A percentile compares a stretch with the other conserved stretches of the same genome.
Conservation (phyloP, 139 green algal species). For the Eudorina sp. region DNA sequence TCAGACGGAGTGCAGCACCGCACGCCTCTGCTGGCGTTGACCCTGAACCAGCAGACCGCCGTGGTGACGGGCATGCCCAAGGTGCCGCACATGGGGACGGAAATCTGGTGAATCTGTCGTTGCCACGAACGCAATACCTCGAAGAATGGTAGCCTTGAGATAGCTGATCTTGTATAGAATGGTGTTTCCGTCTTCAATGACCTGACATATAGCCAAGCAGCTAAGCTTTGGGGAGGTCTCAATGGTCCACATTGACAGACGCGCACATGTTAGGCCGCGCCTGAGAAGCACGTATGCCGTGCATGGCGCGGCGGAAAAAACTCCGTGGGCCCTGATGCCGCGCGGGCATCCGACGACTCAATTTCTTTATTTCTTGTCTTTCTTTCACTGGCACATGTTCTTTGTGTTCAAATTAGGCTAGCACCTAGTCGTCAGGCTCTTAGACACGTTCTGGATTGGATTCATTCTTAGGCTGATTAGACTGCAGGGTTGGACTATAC, state of each 20-base stretch:
- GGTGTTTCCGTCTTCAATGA: too few relatives aligned
- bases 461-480: conserved; percentile 4
- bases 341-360: not conserved
- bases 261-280: not conserved
- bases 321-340: not conserved
- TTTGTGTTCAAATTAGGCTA: not conserved
- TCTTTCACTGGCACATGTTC: not conserved
- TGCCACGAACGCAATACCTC: not conserved
- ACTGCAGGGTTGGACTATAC: conserved; percentile 26
- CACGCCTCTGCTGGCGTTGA: not conserved
- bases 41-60: not conserved
- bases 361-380: not conserved
- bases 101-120: not conserved
- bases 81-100: conserved; percentile 28
- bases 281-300: not conserved
- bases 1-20: not conserved
- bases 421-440: not conserved
- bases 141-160: too few relatives aligned
- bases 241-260: too few relatives aligned
- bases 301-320: conserved; percentile 6
- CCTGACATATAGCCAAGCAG: too few relatives aligned
- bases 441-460: not conserved
- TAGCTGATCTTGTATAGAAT: too few relatives aligned
- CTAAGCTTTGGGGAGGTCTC: too few relatives aligned
- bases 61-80: conserved; percentile 8